Evolutionary conservation across 2,329 filamentous ascomycete species (phyloP), one percentile per base, ranked within the genome.

Genomic region (Fusarium robinianum): DNA sequence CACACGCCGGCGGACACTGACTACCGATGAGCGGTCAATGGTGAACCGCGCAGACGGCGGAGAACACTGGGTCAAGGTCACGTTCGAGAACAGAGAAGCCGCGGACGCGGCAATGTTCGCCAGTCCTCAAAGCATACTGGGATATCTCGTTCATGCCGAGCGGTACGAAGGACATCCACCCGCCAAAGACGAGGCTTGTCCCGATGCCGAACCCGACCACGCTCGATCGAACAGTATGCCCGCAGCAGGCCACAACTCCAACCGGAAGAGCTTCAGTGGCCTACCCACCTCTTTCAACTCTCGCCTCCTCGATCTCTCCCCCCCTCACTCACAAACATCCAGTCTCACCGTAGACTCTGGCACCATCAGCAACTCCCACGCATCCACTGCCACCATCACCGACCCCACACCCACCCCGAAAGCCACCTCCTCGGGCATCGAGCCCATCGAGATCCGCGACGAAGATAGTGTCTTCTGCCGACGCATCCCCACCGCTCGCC

Each of bases 41-140:
- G 88, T 92, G 62, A 90, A 91, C 68, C 81, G 79, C 49, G 90
- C 89, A 51, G 86, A 85, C 31, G 88, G 90, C 35, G 92, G 92
- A 29, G 80, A 87, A 57, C 88, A 96, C 73, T 97, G 92, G 92
- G 90, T 96, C 60, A 90, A 90, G 67, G 76, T 91, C 41, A 91
- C 87, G 1, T 91, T 90, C 60, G 87, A 90, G 68, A 88, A 83
- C 27, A 76, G 78, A 34, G 79, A 86, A 55, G 84, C 86, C 2
- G 87, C 85, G 14, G 84, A 88, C 46, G 75, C 81, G 8, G 87
- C 87, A 15, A 71, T 84, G 27, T 85, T 79, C 62, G 79, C 80
- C 40, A 89, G 85, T 37, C 87, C 87, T 0, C 84, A 90, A 67
- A 78, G 77, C 46, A 81, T 91, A 49, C 74, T 88, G 41, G 87